Conservation (phyloP, 768 basidiomycete genomes). For the Tylopilus sp. region DNA sequence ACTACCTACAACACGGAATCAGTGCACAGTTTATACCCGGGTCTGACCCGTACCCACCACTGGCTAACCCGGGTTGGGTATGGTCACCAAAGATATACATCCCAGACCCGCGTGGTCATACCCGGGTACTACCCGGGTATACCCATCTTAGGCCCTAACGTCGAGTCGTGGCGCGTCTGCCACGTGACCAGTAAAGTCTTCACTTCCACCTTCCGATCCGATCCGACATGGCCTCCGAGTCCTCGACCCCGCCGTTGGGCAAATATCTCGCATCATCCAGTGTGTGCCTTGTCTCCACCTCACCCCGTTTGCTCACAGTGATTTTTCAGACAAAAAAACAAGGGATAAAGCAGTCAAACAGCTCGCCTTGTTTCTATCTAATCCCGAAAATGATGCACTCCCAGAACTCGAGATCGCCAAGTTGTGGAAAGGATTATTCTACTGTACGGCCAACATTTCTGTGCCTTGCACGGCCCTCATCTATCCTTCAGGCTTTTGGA, state of each 20-base stretch:
- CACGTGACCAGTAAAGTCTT: slow-evolving; percentile 2
- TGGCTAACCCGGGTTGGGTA: no score
- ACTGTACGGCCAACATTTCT: slow-evolving; percentile 54
- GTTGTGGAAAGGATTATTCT: slow-evolving; percentile 97
- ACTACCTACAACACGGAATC: no score
- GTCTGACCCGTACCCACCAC: no score
- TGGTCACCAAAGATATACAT: no score
- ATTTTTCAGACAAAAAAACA: slow-evolving; percentile 72
- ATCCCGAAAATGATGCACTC: slow-evolving; percentile 52
- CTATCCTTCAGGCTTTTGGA: slow-evolving; percentile 81
- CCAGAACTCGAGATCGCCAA: slow-evolving; percentile 80
- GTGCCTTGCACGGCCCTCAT: background rate
- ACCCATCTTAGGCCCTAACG: no score
- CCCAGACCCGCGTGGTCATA: no score
- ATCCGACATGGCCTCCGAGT: slow-evolving; percentile 34
- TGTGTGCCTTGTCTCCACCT: slow-evolving; percentile 31
- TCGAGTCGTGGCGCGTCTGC: no score
- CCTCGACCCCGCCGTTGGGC: slow-evolving; percentile 59
- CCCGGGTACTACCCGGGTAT: no score
- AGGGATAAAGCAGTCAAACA: slow-evolving; percentile 88
- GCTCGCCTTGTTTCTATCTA: slow-evolving; percentile 75
- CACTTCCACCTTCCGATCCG: slow-evolving; percentile 21
- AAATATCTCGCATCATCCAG: slow-evolving; percentile 94
- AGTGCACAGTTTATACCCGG: no score
- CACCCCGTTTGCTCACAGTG: background rate